Conservation (phyloP, 768 basidiomycete genomes). For the Leccinum uliginosum region DNA sequence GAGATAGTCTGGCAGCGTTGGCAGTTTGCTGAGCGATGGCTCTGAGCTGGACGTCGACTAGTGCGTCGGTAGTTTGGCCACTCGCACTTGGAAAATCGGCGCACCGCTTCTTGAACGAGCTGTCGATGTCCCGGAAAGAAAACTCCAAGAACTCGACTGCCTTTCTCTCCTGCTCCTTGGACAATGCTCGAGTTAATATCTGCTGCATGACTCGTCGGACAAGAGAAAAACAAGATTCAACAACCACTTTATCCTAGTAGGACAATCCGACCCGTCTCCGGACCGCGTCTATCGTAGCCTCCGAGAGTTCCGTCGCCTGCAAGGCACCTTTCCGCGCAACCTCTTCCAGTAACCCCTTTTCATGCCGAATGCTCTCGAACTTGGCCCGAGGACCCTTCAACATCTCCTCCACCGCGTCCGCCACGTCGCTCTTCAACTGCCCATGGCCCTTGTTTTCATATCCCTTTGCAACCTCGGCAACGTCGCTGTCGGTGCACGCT, state of each 20-base stretch:
- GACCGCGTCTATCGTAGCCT: constrained; percentile 62
- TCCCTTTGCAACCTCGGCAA: constrained; percentile 40
- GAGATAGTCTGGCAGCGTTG: too few species aligned
- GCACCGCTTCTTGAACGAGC: constrained; percentile 76
- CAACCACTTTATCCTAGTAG: constrained; percentile 24
- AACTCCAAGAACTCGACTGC: constrained; percentile 64
- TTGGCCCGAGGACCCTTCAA: constrained; percentile 65
- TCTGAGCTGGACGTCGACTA: too few species aligned
- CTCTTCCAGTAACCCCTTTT: constrained; percentile 54
- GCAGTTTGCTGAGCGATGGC: too few species aligned
- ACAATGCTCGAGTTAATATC: constrained; percentile 32
- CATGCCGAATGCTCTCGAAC: constrained; percentile 59
- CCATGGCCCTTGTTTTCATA: constrained; percentile 60
- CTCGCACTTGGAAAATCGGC: constrained; percentile 21
- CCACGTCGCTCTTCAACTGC: constrained; percentile 68
- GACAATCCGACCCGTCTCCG: constrained; percentile 57
- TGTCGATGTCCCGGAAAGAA: constrained; percentile 56
- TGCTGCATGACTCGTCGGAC: neutral
- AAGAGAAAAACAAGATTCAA: constrained; percentile 11
- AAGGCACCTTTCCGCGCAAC: constrained; percentile 63
- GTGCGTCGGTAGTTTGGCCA: neutral
- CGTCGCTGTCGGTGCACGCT: constrained; percentile 56
- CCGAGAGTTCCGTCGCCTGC: constrained; percentile 57
- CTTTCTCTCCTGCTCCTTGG: constrained; percentile 56
- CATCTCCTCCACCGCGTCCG: constrained; percentile 65